Evolutionary conservation across 2,329 filamentous ascomycete species (phyloP), one percentile per base, ranked within the genome.

Genomic region (Ceratocystis harringtonii): DNA sequence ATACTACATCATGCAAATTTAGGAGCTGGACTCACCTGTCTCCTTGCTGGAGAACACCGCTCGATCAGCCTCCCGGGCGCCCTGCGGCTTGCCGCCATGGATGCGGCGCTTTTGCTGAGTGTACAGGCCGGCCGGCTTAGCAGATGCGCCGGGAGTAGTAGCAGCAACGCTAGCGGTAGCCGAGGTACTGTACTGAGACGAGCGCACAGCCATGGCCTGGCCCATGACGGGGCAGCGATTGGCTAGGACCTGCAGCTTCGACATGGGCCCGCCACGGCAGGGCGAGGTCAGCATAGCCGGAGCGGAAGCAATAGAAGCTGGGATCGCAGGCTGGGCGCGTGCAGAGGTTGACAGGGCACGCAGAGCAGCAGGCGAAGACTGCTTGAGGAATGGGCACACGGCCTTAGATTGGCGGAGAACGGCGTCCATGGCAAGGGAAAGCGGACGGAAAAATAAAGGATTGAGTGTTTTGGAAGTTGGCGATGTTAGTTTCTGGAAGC

Each of bases 151-250:
- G 64, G 72, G 74, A 68, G 73, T 70, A 69, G 77, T 71, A 66
- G 78, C 75, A 63, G 77, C 76, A 65, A 75, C 72, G 65, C 72
- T 74, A 68, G 73, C 70, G 69, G 77, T 71, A 65, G 75, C 72
- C 65, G 76, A 69, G 67, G 75, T 76, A 63, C 79, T 76, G 62
- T 79, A 74, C 73, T 81, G 81, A 69, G 84, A 80, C 58, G 83
- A 83, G 81, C 96, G 92, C 48, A 96, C 87, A 68, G 90, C 89
- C 75, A 99, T 84, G 52, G 94, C 94, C 82, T 96, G 95, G 76
- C 92, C 92, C 94, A 99, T 99, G 76, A 99, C 88, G 67, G 94
- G 94, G 83, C 94, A 99, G 76, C 92, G 90, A 74, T 91, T 87
- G 72, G 90, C 94, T 73, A 95, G 85, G 70, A 94, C 85, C 80